Conservation (phyloP, 768 basidiomycete species). For the Steccherinum ochraceum region DNA sequence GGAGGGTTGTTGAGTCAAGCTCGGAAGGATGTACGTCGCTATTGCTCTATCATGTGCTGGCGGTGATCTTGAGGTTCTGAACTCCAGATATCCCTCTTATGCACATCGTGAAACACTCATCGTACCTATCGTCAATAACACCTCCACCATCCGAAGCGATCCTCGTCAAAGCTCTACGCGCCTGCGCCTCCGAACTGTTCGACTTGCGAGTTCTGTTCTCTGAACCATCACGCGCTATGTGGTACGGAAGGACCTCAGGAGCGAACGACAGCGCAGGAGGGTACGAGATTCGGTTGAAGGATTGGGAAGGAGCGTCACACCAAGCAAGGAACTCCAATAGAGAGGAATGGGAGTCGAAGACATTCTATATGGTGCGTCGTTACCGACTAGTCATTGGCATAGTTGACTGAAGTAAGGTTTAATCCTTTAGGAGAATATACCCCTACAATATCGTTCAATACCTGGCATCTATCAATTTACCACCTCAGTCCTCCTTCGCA, state of each 20-base stretch:
- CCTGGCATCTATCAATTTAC: conserved; percentile 45
- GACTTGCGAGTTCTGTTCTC: conserved; percentile 60
- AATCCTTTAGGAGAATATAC: conserved; percentile 60
- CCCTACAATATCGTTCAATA: conserved; percentile 43
- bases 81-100: conserved; percentile 53
- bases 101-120: conserved; percentile 40
- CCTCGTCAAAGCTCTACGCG: conserved; percentile 56
- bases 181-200: conserved; percentile 35
- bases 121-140: conserved; percentile 13
- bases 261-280: conserved; percentile 35
- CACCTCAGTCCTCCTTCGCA: too few species aligned
- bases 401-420: background rate
- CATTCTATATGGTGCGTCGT: conserved; percentile 59
- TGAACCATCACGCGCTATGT: conserved; percentile 31
- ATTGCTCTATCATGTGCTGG: conserved; percentile 2
- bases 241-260: conserved; percentile 23
- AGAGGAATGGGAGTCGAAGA: conserved; percentile 56
- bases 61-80: conserved; percentile 15
- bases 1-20: conserved; percentile 36
- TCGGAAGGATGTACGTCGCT: conserved; percentile 44
- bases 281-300: conserved; percentile 60
- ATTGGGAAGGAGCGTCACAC: conserved; percentile 27
- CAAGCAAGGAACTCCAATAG: conserved; percentile 24
- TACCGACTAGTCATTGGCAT: background rate
- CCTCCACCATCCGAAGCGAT: conserved; percentile 36